Conservation (phyloP, 305 asterid genomes). For the Fraxinus sp. region DNA sequence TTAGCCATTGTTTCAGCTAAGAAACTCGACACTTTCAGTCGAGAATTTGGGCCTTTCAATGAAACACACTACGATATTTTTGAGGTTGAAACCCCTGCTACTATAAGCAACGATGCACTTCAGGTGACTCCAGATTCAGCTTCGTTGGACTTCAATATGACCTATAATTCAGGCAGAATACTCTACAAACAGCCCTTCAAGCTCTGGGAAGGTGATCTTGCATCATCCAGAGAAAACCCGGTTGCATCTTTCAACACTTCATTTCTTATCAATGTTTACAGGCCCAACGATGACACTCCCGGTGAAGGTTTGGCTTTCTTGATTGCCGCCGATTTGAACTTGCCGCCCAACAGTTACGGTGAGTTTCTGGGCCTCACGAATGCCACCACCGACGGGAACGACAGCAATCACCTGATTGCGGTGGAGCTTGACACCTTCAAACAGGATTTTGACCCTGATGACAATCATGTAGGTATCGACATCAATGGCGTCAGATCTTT, state of each 20-base stretch:
- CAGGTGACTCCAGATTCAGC: constrained; percentile 71
- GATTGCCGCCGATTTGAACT: constrained; percentile 44
- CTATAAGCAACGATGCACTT: constrained; percentile 48
- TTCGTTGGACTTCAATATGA: constrained; percentile 1
- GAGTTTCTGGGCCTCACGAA: constrained; percentile 75
- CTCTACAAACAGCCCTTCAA: constrained; percentile 37
- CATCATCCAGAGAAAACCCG: neutral
- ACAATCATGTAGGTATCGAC: constrained; percentile 70
- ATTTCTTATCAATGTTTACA: constrained; percentile 56
- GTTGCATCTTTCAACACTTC: constrained; percentile 78
- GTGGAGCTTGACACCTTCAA: constrained; percentile 78
- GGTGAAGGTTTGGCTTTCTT: constrained; percentile 81
- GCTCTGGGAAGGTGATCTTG: constrained; percentile 53
- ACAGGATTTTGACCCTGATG: constrained; percentile 72
- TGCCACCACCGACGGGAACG: constrained; percentile 45
- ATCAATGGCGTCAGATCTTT: constrained; percentile 52
- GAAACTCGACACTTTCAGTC: constrained; percentile 19
- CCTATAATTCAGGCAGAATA: constrained; percentile 50
- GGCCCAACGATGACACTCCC: constrained; percentile 2
- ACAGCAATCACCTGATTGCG: constrained; percentile 55
- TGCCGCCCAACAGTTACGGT: constrained; percentile 59
- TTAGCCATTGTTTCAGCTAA: constrained; percentile 31
- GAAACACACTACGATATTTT: constrained; percentile 5
- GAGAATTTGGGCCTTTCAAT: constrained; percentile 30
- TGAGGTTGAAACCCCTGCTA: constrained; percentile 26